Evolutionary conservation across 306 rosid genomes (phyloP).

Genomic region (Trichosanthes truncata): DNA sequence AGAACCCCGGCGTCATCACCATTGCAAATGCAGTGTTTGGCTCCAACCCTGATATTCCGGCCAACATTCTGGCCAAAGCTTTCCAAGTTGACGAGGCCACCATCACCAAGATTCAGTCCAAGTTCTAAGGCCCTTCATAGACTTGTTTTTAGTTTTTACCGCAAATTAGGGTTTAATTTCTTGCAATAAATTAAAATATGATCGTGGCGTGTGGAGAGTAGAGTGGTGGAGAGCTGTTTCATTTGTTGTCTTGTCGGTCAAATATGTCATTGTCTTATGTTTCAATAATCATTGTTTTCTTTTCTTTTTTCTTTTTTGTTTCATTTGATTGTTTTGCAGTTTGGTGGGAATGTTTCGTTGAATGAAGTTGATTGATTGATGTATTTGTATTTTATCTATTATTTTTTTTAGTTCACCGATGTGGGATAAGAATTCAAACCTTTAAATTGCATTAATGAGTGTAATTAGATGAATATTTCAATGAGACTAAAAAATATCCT

Average conservation of each 20-base stretch:
- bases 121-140: conserved; percentile 12
- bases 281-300: neutral
- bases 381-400: no score
- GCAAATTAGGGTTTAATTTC: neutral
- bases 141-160: conserved; percentile 4
- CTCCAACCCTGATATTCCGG: conserved; percentile 14
- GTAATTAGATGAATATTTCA: no score
- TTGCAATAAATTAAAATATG: neutral
- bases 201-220: neutral
- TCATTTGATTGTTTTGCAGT: no score
- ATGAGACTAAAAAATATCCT: no score
- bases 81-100: conserved; percentile 23
- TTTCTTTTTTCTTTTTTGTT: no score
- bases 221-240: neutral
- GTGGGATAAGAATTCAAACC: no score
- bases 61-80: conserved; percentile 19
- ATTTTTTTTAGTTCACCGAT: no score
- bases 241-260: neutral
- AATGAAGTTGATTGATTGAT: neutral
- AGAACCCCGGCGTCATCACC: conserved; percentile 26
- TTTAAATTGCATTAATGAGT: no score
- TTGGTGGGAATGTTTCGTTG: no score
- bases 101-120: conserved; percentile 8
- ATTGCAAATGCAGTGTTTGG: conserved; percentile 24
- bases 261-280: neutral